Evolutionary conservation across 2,329 filamentous ascomycete species (phyloP), one percentile per base, ranked within the genome.

Genomic region (Keithomyces neogunnii): DNA sequence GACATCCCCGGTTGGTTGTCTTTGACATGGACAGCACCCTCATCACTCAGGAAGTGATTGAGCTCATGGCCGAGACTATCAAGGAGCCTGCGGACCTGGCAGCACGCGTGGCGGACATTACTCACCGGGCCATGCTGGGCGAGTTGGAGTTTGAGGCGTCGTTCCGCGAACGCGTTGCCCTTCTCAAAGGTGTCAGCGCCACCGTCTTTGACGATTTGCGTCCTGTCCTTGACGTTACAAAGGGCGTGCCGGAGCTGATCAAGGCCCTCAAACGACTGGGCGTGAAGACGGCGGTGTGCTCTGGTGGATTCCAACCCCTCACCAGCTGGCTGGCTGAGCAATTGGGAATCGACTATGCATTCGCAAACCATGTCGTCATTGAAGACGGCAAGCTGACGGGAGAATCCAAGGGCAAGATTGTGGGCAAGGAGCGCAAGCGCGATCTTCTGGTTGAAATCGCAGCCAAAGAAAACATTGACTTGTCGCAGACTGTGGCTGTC

Each of bases 11-110:
- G 7, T 76, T 97, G 9, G 90, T 92, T 3, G 89, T 96, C 33
- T 99, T 99, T 63, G 93, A 99, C 68, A 99, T 99, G 93, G 93
- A 99, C 72, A 93, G 87, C 68, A 99, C 93, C 0, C 79, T 99
- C 54, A 97, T 99, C 66, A 87, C 92, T 50, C 91, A 99, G 68
- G 93, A 99, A 72, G 91, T 96, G 54, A 97, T 99, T 64, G 93
- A 99, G 68, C 84, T 97, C 62, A 85, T 99, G 51, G 93, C 93
- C 3, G 84, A 86, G 50, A 86, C 86, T 38, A 82, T 96, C 61
- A 75, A 71, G 46, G 72, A 87, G 69, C 72, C 78, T 63, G 70
- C 80, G 2, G 88, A 89, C 49, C 79, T 95, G n/a, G 83, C 89
- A 60, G 83, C 83, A 49, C 75, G 88, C 60, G 92, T 99, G 39